phyloP scores from a whole-genome alignment of 2,329 filamentous ascomycete species.

The Fusarium keratoplasticum region DNA sequence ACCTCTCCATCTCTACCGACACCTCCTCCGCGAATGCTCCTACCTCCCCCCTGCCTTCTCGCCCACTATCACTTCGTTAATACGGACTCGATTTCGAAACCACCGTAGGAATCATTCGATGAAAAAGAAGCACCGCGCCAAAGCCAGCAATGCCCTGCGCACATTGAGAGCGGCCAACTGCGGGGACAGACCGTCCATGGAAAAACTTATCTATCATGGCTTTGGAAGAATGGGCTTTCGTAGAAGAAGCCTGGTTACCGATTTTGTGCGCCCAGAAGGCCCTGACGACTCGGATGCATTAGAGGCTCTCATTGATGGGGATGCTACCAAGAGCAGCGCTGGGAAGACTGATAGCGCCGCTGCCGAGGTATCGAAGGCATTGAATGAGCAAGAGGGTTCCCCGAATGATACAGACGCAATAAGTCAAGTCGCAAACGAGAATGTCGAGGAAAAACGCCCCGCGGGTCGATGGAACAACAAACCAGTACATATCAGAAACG shows the following conservation, averaged over 20 bases:
- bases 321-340: background rate
- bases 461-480: background rate
- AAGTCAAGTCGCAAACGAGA: background rate
- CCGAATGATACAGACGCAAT: background rate
- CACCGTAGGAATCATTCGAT: conserved; percentile 48
- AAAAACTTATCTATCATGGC: conserved; percentile 58
- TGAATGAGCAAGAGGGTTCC: background rate
- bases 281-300: conserved; percentile 57
- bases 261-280: conserved; percentile 52
- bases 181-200: conserved; percentile 61
- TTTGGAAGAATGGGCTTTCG: conserved; percentile 66
- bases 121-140: conserved; percentile 49
- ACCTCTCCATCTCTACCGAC: conserved; percentile 62
- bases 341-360: background rate
- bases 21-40: conserved; percentile 69
- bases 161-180: conserved; percentile 64
- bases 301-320: conserved; percentile 45
- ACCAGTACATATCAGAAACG: conserved; percentile 30
- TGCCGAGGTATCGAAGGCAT: too few relatives aligned
- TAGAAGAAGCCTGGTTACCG: conserved; percentile 59
- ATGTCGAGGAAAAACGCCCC: background rate
- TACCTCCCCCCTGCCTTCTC: conserved; percentile 68
- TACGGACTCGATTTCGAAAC: conserved; percentile 60
- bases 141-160: conserved; percentile 58
- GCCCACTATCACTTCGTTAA: conserved; percentile 55